Evolutionary conservation across 2,329 filamentous ascomycete species (phyloP).

Genomic region (Seiridium cupressi): DNA sequence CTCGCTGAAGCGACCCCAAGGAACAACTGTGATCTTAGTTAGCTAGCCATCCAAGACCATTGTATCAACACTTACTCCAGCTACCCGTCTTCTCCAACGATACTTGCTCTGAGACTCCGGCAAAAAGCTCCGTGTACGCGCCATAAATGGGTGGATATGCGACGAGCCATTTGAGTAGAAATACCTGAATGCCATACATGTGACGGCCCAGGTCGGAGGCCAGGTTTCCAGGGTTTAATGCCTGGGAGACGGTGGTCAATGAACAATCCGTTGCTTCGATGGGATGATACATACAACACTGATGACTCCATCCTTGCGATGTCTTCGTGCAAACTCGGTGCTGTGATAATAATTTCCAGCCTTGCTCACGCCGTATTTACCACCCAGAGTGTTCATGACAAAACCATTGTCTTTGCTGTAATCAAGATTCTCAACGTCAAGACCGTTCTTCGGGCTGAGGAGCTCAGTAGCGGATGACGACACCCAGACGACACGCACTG

Average conservation of each 20-base stretch:
- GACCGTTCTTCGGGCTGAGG: conserved; percentile 6
- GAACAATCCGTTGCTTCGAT: too few relatives aligned
- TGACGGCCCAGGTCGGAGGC: conserved; percentile 23
- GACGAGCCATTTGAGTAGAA: conserved; percentile 4
- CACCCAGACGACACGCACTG: conserved; percentile 26
- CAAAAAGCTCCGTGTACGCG: conserved; percentile 41
- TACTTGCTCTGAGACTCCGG: conserved; percentile 34
- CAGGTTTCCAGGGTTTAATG: conserved; percentile 26
- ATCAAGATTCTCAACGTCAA: not conserved
- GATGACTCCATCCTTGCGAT: conserved; percentile 17
- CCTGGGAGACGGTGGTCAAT: conserved; percentile 12
- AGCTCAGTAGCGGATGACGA: conserved; percentile 24
- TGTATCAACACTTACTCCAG: conserved; percentile 21
- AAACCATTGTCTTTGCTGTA: conserved; percentile 13
- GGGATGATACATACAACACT: not conserved
- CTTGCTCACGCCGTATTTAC: conserved; percentile 28
- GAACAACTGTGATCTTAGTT: conserved; percentile 31
- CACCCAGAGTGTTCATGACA: conserved; percentile 16
- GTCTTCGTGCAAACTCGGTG: conserved; percentile 22
- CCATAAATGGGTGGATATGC: conserved; percentile 25
- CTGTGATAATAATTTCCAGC: conserved; percentile 26
- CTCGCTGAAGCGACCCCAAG: conserved; percentile 41
- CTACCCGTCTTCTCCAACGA: conserved; percentile 26
- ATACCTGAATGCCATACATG: conserved; percentile 11
- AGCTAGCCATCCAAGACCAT: not conserved